These are phyloP conservation scores for Wallacemonas sp. DNA, from an alignment of 208 protist species.

Conservation along the genomic window DNA sequence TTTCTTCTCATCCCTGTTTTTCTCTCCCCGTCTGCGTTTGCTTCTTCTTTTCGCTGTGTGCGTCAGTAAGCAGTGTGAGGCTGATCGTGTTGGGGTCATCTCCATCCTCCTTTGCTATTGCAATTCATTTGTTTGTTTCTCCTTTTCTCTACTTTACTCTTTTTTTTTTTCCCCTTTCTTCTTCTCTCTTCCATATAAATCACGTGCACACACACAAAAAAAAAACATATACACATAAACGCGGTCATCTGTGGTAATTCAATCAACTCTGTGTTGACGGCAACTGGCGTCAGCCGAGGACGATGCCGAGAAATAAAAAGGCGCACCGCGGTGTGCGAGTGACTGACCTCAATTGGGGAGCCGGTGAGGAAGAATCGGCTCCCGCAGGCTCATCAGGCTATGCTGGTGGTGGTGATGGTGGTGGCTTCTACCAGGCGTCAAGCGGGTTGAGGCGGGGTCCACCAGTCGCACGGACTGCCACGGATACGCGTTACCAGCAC, in stretches of 20 bases:
- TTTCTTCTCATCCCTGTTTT: background rate
- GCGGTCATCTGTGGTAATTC: background rate
- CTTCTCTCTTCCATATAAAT: background rate
- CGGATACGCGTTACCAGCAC: constrained; percentile 26
- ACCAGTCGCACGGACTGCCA: background rate
- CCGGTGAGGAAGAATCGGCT: background rate
- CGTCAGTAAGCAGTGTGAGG: no score
- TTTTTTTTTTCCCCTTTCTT: no score
- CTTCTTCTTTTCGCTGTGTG: background rate
- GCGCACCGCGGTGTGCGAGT: constrained; percentile 8
- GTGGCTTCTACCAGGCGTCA: background rate
- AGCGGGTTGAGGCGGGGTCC: background rate
- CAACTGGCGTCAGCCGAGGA: no score
- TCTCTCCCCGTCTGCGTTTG: background rate
- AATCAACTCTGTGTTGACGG: no score
- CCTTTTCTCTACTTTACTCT: constrained; percentile 12
- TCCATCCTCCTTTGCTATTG: background rate
- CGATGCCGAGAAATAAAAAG: constrained; percentile 5
- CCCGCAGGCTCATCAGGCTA: no score
- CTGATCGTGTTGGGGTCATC: no score
- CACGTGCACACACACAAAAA: background rate
- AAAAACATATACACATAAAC: background rate
- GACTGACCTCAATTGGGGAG: background rate
- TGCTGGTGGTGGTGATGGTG: no score
- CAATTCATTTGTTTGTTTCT: background rate